Evolutionary conservation across 495 filamentous ascomycete genomes (phyloP).

Genomic region (Aspergillus mulundensis): DNA sequence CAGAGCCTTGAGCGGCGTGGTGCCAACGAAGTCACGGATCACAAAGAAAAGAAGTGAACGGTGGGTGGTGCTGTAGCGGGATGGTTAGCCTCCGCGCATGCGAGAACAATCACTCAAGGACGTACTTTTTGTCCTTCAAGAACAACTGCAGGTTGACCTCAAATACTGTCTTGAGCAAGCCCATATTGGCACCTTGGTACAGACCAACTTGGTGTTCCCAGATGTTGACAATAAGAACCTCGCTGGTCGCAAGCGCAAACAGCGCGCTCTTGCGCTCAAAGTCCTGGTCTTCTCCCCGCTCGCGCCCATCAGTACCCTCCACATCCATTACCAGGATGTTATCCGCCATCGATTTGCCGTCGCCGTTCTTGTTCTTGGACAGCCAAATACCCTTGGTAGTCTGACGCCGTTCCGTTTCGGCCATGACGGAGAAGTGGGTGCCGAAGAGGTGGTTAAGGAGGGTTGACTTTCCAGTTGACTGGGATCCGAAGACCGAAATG

Average conservation of each 20-base stretch:
- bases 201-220: slow-evolving; percentile 99
- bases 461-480: slow-evolving; percentile 98
- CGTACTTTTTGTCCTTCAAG: slow-evolving; percentile 85
- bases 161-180: slow-evolving; percentile 94
- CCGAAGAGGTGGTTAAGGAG: slow-evolving; percentile 94
- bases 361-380: slow-evolving; percentile 79
- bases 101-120: slow-evolving; percentile 10
- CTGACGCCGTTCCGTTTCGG: slow-evolving; percentile 81
- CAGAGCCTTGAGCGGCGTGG: slow-evolving; percentile 81
- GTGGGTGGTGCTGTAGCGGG: slow-evolving; percentile 64
- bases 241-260: slow-evolving; percentile 94
- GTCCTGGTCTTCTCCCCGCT: slow-evolving; percentile 96
- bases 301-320: slow-evolving; percentile 94
- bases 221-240: slow-evolving; percentile 97
- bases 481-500: slow-evolving; percentile 96
- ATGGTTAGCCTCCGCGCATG: slow-evolving; percentile 22
- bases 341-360: slow-evolving; percentile 69
- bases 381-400: slow-evolving; percentile 99
- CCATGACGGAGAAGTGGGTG: slow-evolving; percentile 95
- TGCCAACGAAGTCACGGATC: slow-evolving; percentile 92
- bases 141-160: slow-evolving; percentile 98
- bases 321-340: slow-evolving; percentile 99
- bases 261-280: slow-evolving; percentile 97
- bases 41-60: slow-evolving; percentile 96
- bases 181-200: slow-evolving; percentile 99